Evolutionary conservation across 805 yeast genomes (phyloP).

Genomic region (Candida gorgasii): DNA sequence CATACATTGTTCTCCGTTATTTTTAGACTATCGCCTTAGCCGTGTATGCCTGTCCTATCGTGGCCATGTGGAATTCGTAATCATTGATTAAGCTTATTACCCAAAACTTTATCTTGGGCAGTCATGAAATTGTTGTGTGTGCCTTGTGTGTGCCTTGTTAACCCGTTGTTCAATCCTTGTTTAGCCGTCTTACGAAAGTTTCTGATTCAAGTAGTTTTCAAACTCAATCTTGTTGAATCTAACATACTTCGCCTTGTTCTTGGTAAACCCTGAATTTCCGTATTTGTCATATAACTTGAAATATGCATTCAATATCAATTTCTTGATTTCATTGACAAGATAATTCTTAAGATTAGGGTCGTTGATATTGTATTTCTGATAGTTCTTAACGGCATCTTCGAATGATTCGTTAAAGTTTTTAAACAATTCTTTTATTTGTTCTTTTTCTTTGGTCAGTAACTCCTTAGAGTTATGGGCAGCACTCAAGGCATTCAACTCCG

Average conservation of each 20-base stretch:
- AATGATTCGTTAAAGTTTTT: slow-evolving; percentile 78
- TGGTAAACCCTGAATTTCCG: slow-evolving; percentile 66
- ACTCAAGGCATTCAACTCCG: slow-evolving; percentile 59
- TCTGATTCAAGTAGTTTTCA: slow-evolving; percentile 31
- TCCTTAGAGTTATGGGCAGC: slow-evolving; percentile 24
- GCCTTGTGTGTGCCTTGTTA: too few relatives aligned
- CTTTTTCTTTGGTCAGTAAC: slow-evolving; percentile 68
- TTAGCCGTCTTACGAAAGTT: slow-evolving; percentile 12
- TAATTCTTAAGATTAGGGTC: slow-evolving; percentile 65
- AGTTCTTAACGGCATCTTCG: slow-evolving; percentile 70
- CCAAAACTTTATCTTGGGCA: too few relatives aligned
- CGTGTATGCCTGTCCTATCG: too few relatives aligned
- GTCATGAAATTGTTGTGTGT: too few relatives aligned
- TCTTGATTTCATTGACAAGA: slow-evolving; percentile 69
- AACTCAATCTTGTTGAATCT: slow-evolving; percentile 57
- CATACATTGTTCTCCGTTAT: not conserved
- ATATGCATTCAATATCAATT: slow-evolving; percentile 78
- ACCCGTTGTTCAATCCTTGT: not conserved
- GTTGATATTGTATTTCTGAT: slow-evolving; percentile 63
- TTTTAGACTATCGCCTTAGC: too few relatives aligned
- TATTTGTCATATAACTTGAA: slow-evolving; percentile 82
- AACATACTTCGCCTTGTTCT: slow-evolving; percentile 68
- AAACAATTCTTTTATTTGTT: slow-evolving; percentile 80
- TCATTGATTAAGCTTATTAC: too few relatives aligned
- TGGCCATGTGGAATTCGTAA: too few relatives aligned